Percentiles rank a stretch among this genome's conserved stretches.
These are phyloP conservation scores for Fusarium lateritium DNA, from an alignment of 2,329 filamentous ascomycete genomes.

Conservation along the genomic window DNA sequence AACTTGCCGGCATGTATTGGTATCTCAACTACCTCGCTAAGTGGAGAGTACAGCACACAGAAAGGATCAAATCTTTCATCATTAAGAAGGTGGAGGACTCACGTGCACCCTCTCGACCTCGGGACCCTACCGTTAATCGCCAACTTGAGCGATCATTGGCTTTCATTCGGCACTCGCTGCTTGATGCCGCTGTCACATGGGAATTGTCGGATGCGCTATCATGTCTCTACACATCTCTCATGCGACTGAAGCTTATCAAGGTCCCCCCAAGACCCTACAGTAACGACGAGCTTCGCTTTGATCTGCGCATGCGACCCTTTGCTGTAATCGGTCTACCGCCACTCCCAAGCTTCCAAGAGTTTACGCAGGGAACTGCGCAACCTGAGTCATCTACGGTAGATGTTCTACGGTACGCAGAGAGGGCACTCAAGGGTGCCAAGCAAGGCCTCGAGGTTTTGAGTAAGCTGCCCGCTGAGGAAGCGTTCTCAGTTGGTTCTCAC, in stretches of 20 bases:
- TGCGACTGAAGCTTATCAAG: constrained; percentile 70
- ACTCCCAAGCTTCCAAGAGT: constrained; percentile 75
- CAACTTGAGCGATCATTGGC: constrained; percentile 65
- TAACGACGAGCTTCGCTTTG: constrained; percentile 78
- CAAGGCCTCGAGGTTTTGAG: constrained; percentile 70
- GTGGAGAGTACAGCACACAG: constrained; percentile 77
- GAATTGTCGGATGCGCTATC: constrained; percentile 69
- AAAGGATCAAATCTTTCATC: constrained; percentile 80
- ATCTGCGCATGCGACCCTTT: constrained; percentile 90
- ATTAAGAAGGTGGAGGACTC: constrained; percentile 57
- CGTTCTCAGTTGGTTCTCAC: constrained; percentile 70
- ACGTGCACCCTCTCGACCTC: constrained; percentile 23
- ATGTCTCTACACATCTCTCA: constrained; percentile 76
- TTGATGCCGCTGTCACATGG: constrained; percentile 75
- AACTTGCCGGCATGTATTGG: constrained; percentile 92
- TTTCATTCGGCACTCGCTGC: constrained; percentile 71
- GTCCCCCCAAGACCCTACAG: constrained; percentile 74
- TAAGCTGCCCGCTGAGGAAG: constrained; percentile 65
- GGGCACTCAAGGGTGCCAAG: constrained; percentile 63
- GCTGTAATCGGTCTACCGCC: constrained; percentile 76
- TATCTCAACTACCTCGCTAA: constrained; percentile 83
- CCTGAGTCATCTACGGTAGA: constrained; percentile 56
- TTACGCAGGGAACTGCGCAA: constrained; percentile 61
- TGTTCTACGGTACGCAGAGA: constrained; percentile 63
- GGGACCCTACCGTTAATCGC: constrained; percentile 54